Conservation (phyloP, 495 filamentous ascomycete genomes). For the Penicillium subrubescens region DNA sequence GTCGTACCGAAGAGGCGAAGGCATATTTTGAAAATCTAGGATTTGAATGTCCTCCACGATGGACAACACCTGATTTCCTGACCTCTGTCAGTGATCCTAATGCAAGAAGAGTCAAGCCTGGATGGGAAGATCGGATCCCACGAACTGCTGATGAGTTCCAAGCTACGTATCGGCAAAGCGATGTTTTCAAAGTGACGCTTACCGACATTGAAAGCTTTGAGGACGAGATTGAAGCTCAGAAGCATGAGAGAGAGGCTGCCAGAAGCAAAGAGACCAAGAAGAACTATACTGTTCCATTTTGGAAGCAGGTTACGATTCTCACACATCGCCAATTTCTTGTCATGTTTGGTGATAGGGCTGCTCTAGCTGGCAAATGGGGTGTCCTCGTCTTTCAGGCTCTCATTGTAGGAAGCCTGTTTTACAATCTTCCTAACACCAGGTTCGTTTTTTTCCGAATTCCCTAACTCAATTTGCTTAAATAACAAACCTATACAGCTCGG, state of each 20-base stretch:
- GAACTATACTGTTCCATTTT: slow-evolving; percentile 67
- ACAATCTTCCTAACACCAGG: slow-evolving; percentile 63
- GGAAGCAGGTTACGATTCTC: slow-evolving; percentile 66
- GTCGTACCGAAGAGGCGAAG: slow-evolving; percentile 57
- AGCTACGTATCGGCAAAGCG: slow-evolving; percentile 53
- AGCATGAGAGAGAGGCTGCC: slow-evolving; percentile 49
- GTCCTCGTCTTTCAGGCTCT: slow-evolving; percentile 71
- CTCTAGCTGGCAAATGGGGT: slow-evolving; percentile 54
- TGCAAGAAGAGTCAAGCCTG: slow-evolving; percentile 58
- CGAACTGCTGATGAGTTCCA: slow-evolving; percentile 61
- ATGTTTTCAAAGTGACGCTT: slow-evolving; percentile 35
- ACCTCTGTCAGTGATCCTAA: slow-evolving; percentile 67
- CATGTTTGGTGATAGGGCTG: slow-evolving; percentile 62
- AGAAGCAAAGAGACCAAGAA: slow-evolving; percentile 51
- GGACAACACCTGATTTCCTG: slow-evolving; percentile 70
- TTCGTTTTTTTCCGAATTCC: slow-evolving; percentile 8
- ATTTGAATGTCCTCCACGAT: slow-evolving; percentile 59
- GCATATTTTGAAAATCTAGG: slow-evolving; percentile 66
- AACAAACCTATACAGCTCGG: slow-evolving; percentile 27
- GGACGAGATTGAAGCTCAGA: slow-evolving; percentile 45
- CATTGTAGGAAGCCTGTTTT: slow-evolving; percentile 79
- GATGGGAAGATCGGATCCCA: slow-evolving; percentile 63
- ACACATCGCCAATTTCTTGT: slow-evolving; percentile 68
- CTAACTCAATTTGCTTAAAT: background rate
- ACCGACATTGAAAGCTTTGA: slow-evolving; percentile 55